Percentiles rank a stretch among this genome's conserved stretches.
These are phyloP conservation scores for Fusarium hostae DNA, from an alignment of 2,329 filamentous ascomycete genomes.

Conservation along the genomic window DNA sequence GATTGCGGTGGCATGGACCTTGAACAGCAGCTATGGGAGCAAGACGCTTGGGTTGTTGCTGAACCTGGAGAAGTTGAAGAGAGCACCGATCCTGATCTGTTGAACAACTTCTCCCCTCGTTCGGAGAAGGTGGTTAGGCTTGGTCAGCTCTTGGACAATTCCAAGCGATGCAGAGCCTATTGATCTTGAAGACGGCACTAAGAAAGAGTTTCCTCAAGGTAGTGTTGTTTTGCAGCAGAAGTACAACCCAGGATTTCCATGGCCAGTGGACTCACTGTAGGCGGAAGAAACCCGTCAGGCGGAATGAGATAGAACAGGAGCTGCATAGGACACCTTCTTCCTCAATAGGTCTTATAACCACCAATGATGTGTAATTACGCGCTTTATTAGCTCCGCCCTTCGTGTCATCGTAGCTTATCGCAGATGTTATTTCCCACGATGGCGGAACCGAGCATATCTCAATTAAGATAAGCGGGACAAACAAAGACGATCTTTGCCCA, in stretches of 20 bases:
- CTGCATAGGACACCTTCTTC: no score
- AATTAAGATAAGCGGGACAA: neutral
- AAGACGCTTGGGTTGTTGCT: neutral
- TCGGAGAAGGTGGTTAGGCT: neutral
- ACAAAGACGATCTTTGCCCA: conserved; percentile 41
- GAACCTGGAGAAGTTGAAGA: conserved; percentile 2
- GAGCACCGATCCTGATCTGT: neutral
- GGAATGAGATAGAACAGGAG: neutral
- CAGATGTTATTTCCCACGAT: neutral
- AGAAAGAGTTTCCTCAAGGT: neutral
- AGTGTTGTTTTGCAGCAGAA: conserved; percentile 2
- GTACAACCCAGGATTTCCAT: neutral
- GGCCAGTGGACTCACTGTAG: neutral
- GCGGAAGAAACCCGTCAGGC: neutral
- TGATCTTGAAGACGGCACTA: neutral
- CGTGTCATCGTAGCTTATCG: neutral
- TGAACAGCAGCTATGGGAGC: neutral
- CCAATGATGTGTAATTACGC: neutral
- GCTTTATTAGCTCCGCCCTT: neutral
- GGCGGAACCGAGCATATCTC: neutral
- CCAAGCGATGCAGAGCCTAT: neutral
- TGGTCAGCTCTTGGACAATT: neutral
- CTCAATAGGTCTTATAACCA: neutral
- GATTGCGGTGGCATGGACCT: neutral
- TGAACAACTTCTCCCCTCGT: neutral